Evolutionary conservation across 116 monocot genomes (phyloP), one percentile per base, ranked within the genome.

Genomic region (Papilionanthe hybrid): DNA sequence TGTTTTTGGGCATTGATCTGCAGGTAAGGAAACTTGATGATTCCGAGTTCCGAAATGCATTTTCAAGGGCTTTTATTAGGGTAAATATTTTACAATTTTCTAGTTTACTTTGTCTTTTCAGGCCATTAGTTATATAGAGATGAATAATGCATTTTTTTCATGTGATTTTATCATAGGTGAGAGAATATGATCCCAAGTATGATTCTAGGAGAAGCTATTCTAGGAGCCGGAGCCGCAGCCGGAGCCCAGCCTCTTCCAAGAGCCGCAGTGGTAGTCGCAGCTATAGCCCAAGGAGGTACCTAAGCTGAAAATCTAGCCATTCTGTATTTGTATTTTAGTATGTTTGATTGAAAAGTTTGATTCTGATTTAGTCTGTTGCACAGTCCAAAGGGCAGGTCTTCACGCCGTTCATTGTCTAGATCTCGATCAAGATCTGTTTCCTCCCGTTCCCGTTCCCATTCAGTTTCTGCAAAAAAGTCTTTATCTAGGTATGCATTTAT

Each of bases 1-100:
- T 58, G 6, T 23, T 23, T 9, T 63, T 63, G 63, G 20, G 25
- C 63, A 9, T 63, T 5, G 22, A 63, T 37, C 60, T 32, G 19
- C 81, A 93, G 93, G 87, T 93, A 30, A 75, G 86, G 45, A 93
- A 93, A 72, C 91, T 93, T 43, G 89, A 93, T 80, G 93, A 93
- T 77, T 78, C 91, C 56, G 93, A 93, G 83, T 93, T 93, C 79
- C 76, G 67, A 53, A 93, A 93, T 85, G 82, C 93, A 63, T 93
- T 89, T 83, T 84, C 91, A 13, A 75, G 85, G 55, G 75, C 82
- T 55, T 89, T 88, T 78, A 91, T 93, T 69, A 78, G 82, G 82
- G 82, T 82, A 77, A 45, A 5, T 12, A 53, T 12, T 77, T 72
- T 63, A 25, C 23, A 63, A 25, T 8, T 72, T 56, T 17, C 20